Conservation (phyloP, 2,329 filamentous ascomycete genomes). For the Neopestalotiopsis rosae region DNA sequence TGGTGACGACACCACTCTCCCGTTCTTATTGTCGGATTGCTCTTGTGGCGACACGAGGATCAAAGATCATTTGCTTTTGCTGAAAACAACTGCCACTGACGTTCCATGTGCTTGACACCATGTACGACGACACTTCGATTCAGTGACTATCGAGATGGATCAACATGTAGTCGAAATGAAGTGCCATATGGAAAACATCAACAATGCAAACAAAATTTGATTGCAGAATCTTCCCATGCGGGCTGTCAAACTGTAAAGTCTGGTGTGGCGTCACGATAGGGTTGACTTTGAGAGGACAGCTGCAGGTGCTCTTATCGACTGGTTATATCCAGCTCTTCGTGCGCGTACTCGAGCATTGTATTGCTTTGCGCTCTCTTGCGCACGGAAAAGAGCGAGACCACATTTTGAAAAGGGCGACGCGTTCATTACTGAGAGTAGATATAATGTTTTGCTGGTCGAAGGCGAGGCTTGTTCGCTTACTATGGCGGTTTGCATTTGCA, state of each 20-base stretch:
- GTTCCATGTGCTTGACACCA: neutral
- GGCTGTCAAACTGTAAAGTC: slow-evolving; percentile 2
- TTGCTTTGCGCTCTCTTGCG: neutral
- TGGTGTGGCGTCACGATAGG: neutral
- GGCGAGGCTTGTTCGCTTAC: no score
- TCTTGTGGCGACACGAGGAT: neutral
- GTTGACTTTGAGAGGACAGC: neutral
- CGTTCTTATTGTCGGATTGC: neutral
- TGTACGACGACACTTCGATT: neutral
- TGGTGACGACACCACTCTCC: neutral
- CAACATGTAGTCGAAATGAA: neutral
- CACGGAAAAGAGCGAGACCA: neutral
- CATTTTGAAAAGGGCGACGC: neutral
- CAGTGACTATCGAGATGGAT: neutral
- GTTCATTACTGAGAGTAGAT: neutral
- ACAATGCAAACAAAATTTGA: neutral
- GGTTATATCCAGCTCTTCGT: neutral
- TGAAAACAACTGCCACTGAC: no score
- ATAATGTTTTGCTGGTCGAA: no score
- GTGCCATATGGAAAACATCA: neutral
- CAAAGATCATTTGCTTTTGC: neutral
- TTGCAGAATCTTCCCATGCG: neutral
- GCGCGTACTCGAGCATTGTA: neutral
- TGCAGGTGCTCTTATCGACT: neutral
- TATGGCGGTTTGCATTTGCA: no score